Evolutionary conservation across 108 stramenopile genomes (phyloP).

Genomic region (Thalassiosira profunda): DNA sequence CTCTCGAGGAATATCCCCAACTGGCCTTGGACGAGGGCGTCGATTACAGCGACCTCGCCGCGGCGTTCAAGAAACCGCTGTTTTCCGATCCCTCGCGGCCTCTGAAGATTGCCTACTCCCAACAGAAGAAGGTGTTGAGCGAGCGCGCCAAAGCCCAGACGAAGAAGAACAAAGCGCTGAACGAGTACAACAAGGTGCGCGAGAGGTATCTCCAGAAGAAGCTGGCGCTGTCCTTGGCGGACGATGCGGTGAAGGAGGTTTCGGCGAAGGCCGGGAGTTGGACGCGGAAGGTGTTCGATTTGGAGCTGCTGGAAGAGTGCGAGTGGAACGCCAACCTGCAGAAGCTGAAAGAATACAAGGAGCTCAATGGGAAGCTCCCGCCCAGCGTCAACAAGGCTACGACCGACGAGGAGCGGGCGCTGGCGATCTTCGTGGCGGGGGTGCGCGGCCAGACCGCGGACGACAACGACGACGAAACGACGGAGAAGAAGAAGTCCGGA

Average conservation of each 20-base stretch:
- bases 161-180: slow-evolving; percentile 8
- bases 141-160: neutral
- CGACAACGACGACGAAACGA: slow-evolving; percentile 10
- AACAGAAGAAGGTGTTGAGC: neutral
- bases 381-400: slow-evolving; percentile 6
- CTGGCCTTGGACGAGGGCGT: slow-evolving; percentile 13
- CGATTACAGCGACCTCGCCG: slow-evolving; percentile 28
- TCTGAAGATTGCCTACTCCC: slow-evolving; percentile 44
- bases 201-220: slow-evolving; percentile 30
- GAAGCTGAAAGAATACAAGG: slow-evolving; percentile 19
- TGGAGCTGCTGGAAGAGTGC: slow-evolving; percentile 44
- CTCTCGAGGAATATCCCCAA: slow-evolving; percentile 23
- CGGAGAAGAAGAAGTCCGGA: neutral
- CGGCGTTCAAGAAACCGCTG: slow-evolving; percentile 27
- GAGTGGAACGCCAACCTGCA: slow-evolving; percentile 31
- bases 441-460: slow-evolving; percentile 2
- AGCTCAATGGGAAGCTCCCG: slow-evolving; percentile 27
- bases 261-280: slow-evolving; percentile 15
- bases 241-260: slow-evolving; percentile 18
- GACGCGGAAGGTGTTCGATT: slow-evolving; percentile 40
- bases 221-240: slow-evolving; percentile 26
- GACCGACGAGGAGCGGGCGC: slow-evolving; percentile 30
- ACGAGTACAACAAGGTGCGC: slow-evolving; percentile 20
- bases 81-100: slow-evolving; percentile 29
- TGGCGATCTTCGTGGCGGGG: slow-evolving; percentile 30